Conservation (phyloP, 495 filamentous ascomycete species). For the Hypoxylon rickii region DNA sequence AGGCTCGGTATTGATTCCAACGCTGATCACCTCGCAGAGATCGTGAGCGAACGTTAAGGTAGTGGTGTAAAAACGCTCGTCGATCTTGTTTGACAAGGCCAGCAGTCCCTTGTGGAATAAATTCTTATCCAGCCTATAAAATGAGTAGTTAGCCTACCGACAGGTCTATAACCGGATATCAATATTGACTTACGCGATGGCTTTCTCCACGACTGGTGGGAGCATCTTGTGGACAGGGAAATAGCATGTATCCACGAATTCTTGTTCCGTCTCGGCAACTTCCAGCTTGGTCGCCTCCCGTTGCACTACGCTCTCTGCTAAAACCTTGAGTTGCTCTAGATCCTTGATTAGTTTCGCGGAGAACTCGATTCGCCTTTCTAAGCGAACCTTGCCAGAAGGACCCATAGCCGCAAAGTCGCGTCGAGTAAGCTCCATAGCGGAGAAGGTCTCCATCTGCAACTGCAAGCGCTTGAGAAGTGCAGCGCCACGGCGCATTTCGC, state of each 20-base stretch:
- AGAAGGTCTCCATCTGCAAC: slow-evolving; percentile 91
- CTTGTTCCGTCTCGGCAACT: slow-evolving; percentile 72
- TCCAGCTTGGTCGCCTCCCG: slow-evolving; percentile 76
- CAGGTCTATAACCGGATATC: not conserved
- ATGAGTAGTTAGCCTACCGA: slow-evolving; percentile 30
- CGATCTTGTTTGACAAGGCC: slow-evolving; percentile 65
- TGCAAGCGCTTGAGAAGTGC: slow-evolving; percentile 91
- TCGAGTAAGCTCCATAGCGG: slow-evolving; percentile 92
- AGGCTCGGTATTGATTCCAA: slow-evolving; percentile 60
- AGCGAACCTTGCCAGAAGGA: slow-evolving; percentile 73
- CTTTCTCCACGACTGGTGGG: slow-evolving; percentile 79
- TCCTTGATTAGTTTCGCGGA: slow-evolving; percentile 74
- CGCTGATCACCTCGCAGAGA: slow-evolving; percentile 69
- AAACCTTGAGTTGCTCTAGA: slow-evolving; percentile 68
- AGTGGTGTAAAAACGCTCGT: slow-evolving; percentile 74
- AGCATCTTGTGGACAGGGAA: slow-evolving; percentile 84
- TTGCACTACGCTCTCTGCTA: slow-evolving; percentile 71
- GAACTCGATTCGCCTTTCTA: slow-evolving; percentile 86
- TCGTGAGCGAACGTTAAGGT: slow-evolving; percentile 75
- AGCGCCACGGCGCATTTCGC: slow-evolving; percentile 88
- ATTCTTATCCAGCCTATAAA: slow-evolving; percentile 72
- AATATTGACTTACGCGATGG: slow-evolving; percentile 60
- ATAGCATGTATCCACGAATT: slow-evolving; percentile 83
- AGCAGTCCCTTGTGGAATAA: slow-evolving; percentile 69
- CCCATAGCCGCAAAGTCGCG: slow-evolving; percentile 94